A percentile compares a stretch with the other conserved stretches of the same genome.
These are phyloP conservation scores for Stagonosporopsis tanaceti DNA, from an alignment of 2,329 filamentous ascomycete species.

Conservation along the genomic window DNA sequence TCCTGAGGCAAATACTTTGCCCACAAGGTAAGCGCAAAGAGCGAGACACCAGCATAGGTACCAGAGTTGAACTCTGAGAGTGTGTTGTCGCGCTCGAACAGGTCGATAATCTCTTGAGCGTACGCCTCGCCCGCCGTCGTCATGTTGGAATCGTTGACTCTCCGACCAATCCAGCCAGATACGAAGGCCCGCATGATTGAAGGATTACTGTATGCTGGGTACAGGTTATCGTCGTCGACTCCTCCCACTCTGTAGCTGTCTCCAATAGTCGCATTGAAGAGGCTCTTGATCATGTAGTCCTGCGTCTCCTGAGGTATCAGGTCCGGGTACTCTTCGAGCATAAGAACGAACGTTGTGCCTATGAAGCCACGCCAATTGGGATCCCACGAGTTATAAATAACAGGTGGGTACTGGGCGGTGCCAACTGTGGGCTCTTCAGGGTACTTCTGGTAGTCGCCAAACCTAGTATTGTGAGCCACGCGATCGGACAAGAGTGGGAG, in stretches of 20 bases:
- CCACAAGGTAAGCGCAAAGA: conserved; percentile 67
- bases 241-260: conserved; percentile 69
- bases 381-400: conserved; percentile 67
- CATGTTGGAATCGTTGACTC: conserved; percentile 65
- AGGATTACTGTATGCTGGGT: conserved; percentile 68
- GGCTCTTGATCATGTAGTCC: conserved; percentile 59
- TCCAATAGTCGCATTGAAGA: conserved; percentile 65
- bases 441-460: conserved; percentile 62
- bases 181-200: conserved; percentile 70
- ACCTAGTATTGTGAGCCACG: conserved; percentile 36
- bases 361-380: conserved; percentile 72
- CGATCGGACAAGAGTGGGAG: no score
- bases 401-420: conserved; percentile 57
- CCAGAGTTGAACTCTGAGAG: conserved; percentile 70
- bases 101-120: conserved; percentile 63
- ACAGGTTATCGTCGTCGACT: conserved; percentile 67
- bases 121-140: conserved; percentile 65
- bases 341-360: conserved; percentile 65
- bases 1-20: conserved; percentile 65
- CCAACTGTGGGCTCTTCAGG: conserved; percentile 67
- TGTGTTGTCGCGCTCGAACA: conserved; percentile 65
- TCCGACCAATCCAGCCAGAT: conserved; percentile 65
- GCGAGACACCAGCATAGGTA: conserved; percentile 69
- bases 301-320: conserved; percentile 54
- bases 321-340: conserved; percentile 65